Evolutionary conservation across 108 stramenopile species (phyloP).

Genomic region (Epithemia pelagica): DNA sequence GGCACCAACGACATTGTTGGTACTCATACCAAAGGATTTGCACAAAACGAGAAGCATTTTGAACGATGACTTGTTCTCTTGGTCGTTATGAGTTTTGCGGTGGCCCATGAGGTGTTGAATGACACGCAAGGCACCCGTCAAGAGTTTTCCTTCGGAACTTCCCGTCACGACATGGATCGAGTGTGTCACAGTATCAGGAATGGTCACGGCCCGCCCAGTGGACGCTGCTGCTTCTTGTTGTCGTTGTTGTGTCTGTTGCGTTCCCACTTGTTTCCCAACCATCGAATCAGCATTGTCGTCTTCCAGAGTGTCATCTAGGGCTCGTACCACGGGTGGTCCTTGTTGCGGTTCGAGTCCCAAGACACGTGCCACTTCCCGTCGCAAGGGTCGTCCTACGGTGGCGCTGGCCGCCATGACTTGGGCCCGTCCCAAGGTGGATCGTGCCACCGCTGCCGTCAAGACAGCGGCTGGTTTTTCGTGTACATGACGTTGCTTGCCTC

Average conservation of each 20-base stretch:
- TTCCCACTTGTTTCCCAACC: neutral
- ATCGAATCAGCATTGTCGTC: slow-evolving; percentile 14
- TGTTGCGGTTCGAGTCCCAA: slow-evolving; percentile 74
- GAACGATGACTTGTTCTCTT: slow-evolving; percentile 5
- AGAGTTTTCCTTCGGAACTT: slow-evolving; percentile 49
- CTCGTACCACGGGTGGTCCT: slow-evolving; percentile 67
- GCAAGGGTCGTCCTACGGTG: slow-evolving; percentile 88
- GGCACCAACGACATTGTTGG: slow-evolving; percentile 77
- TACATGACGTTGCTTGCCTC: neutral
- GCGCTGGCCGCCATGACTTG: slow-evolving; percentile 90
- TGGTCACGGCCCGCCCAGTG: slow-evolving; percentile 68
- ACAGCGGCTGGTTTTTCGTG: slow-evolving; percentile 88
- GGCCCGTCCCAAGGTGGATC: slow-evolving; percentile 51
- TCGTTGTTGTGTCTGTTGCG: neutral
- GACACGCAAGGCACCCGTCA: slow-evolving; percentile 64
- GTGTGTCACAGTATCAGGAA: slow-evolving; percentile 67
- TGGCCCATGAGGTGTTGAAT: slow-evolving; percentile 32
- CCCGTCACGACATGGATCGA: slow-evolving; percentile 61
- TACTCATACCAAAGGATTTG: slow-evolving; percentile 59
- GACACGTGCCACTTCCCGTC: slow-evolving; percentile 80
- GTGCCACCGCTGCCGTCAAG: slow-evolving; percentile 61
- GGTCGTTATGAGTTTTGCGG: neutral
- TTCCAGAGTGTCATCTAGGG: slow-evolving; percentile 23
- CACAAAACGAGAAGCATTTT: slow-evolving; percentile 71
- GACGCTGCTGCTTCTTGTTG: slow-evolving; percentile 10